Evolutionary conservation across 768 basidiomycete species (phyloP).

Genomic region (Boletellus emodensis): DNA sequence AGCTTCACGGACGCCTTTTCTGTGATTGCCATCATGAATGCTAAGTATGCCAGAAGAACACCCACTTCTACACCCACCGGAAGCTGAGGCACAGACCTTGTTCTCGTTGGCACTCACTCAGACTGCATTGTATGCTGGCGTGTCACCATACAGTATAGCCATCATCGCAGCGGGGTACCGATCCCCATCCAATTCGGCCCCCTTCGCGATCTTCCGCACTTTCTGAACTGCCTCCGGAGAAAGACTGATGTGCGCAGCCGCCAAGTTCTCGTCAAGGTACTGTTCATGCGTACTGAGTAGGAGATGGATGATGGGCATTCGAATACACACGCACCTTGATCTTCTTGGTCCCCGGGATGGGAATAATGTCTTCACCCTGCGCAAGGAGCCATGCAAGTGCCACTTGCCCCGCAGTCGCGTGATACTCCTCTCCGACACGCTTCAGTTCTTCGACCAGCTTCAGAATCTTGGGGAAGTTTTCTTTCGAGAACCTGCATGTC

Average conservation of each 20-base stretch:
- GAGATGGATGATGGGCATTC: neutral
- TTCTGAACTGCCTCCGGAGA: slow-evolving; percentile 34
- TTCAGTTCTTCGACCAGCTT: slow-evolving; percentile 34
- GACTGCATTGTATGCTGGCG: slow-evolving; percentile 1
- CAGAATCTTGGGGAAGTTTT: slow-evolving; percentile 45
- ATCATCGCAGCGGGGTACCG: slow-evolving; percentile 17
- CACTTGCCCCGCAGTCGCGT: slow-evolving; percentile 38
- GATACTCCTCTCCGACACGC: slow-evolving; percentile 31
- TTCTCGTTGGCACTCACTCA: neutral
- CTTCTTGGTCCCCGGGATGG: slow-evolving; percentile 39
- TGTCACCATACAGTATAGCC: slow-evolving; percentile 18
- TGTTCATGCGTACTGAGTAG: slow-evolving; percentile 4
- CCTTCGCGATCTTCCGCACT: slow-evolving; percentile 34
- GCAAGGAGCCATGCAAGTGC: slow-evolving; percentile 39
- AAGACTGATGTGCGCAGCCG: slow-evolving; percentile 33
- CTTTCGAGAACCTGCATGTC: slow-evolving; percentile 28
- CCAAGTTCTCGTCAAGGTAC: slow-evolving; percentile 46
- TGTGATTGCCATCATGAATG: too few relatives aligned
- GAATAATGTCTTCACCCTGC: slow-evolving; percentile 36
- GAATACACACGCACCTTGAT: slow-evolving; percentile 23
- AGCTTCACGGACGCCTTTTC: too few relatives aligned
- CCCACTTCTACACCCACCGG: too few relatives aligned
- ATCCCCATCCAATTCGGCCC: slow-evolving; percentile 26
- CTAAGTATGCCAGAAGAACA: too few relatives aligned
- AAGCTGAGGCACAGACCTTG: neutral